Percentiles rank a stretch among this genome's conserved stretches.
phyloP scores from a whole-genome alignment of 768 basidiomycete genomes.

The Pisolithus microcarpus region DNA sequence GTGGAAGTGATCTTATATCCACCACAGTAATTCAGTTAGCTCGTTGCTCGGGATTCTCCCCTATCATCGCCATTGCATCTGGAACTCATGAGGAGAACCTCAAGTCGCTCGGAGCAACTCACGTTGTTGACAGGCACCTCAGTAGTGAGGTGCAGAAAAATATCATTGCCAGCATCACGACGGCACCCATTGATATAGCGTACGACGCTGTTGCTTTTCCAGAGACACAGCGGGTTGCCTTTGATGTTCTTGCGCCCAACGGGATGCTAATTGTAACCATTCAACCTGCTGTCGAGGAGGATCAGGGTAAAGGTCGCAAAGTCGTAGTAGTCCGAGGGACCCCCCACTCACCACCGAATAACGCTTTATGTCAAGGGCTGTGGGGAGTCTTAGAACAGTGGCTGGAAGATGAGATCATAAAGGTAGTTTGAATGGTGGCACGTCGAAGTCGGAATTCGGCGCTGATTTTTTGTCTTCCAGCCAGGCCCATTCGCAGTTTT shows the following conservation, averaged over 20 bases:
- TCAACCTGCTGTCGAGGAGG: constrained; percentile 15
- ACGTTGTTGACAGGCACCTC: constrained; percentile 31
- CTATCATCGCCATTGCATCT: constrained; percentile 37
- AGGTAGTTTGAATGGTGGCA: constrained; percentile 15
- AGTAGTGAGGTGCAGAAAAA: constrained; percentile 8
- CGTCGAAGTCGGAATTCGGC: neutral
- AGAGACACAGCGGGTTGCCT: constrained; percentile 31
- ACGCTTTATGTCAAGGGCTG: constrained; percentile 7
- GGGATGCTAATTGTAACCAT: constrained; percentile 29
- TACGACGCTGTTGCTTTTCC: constrained; percentile 28
- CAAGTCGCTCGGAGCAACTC: constrained; percentile 33
- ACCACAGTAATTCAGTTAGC: constrained; percentile 35
- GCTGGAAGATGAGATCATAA: constrained; percentile 19
- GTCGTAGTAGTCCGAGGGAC: constrained; percentile 19
- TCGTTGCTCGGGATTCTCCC: constrained; percentile 32
- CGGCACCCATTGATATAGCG: constrained; percentile 12
- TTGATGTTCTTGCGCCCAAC: constrained; percentile 24
- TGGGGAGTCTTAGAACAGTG: constrained; percentile 20
- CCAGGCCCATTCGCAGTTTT: constrained; percentile 37
- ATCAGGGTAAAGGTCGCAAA: constrained; percentile 14
- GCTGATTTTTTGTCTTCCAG: constrained; percentile 12
- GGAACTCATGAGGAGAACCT: constrained; percentile 23
- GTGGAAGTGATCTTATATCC: neutral
- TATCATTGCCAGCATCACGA: constrained; percentile 21
- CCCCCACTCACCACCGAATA: constrained; percentile 16